Conservation (phyloP, 768 basidiomycete genomes). For the Auriscalpium orientale region DNA sequence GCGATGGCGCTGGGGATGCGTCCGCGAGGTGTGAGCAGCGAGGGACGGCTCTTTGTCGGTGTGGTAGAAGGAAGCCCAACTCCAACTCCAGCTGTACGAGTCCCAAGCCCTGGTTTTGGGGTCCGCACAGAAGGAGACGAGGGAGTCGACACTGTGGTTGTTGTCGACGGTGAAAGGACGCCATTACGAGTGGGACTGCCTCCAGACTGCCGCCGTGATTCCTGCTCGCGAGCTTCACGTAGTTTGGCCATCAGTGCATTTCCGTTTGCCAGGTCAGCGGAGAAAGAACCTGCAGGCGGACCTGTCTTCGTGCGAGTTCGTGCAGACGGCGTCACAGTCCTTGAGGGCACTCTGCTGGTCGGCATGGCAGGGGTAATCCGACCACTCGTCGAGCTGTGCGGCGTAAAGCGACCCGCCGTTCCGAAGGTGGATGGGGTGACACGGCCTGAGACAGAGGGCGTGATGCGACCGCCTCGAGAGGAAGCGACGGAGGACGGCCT, state of each 20-base stretch:
- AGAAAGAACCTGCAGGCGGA: slow-evolving; percentile 1
- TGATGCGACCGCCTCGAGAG: slow-evolving; percentile 43
- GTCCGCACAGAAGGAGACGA: slow-evolving; percentile 56
- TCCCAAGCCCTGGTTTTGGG: slow-evolving; percentile 44
- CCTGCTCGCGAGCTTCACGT: slow-evolving; percentile 4
- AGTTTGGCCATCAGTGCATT: neutral
- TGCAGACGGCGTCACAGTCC: slow-evolving; percentile 37
- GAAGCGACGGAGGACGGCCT: slow-evolving; percentile 81
- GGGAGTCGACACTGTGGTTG: slow-evolving; percentile 6
- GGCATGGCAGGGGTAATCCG: slow-evolving; percentile 30
- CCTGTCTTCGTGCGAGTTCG: slow-evolving; percentile 41
- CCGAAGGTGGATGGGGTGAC: slow-evolving; percentile 21
- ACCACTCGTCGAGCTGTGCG: slow-evolving; percentile 34
- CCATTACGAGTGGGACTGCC: slow-evolving; percentile 17
- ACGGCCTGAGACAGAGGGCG: slow-evolving; percentile 31
- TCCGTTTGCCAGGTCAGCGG: neutral
- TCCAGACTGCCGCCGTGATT: slow-evolving; percentile 1
- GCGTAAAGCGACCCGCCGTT: slow-evolving; percentile 46
- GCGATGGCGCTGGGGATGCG: slow-evolving; percentile 66
- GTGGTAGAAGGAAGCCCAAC: slow-evolving; percentile 35
- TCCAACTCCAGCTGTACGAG: slow-evolving; percentile 29
- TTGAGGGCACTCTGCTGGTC: slow-evolving; percentile 17
- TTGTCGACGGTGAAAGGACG: slow-evolving; percentile 1
- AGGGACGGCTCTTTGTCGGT: slow-evolving; percentile 28
- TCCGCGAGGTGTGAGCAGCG: slow-evolving; percentile 47